Base-by-base conservation (phyloP, 2,329 filamentous ascomycete species). In the Harringtonia aguacate region DNA sequence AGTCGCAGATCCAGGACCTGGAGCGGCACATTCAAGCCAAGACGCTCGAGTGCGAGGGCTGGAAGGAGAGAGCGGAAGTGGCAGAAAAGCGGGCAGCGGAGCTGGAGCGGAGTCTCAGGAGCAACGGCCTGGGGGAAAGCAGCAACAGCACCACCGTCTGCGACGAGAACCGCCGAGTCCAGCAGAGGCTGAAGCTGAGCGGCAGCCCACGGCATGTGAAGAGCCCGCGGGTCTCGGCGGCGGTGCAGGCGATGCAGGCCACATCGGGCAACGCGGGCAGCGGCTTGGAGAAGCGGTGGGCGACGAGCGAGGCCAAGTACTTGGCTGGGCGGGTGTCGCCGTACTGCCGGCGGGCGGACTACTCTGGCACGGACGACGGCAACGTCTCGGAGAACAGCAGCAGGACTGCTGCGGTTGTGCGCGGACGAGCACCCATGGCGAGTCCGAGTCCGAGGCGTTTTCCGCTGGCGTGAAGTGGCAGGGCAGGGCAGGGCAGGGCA, bases 31-130 rank as follows among this genome's bases (percentile, higher is more conserved):
- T 79, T 2, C 62, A 66, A 8, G 49, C 52, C 9, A 69, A 66
- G 41, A 61, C 55, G 41, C 56, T 59, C 29, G 69, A 74, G 38
- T 55, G 61, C 29, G 53, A 60, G 27, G 64, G 60, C 48, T 82
- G 77, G 78, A 70, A 64, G 49, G 65, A 63, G 28, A 63, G 74
- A 28, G 78, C 78, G 0, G 67, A 76, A 52, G 62, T 65, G 4
- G 75, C 76, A 0, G 77, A 82, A 59, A 65, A 60, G 47, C 64
- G 70, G 39, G 55, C 79, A 17, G 61, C 64, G 4, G 64, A 69
- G 21, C 67, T 73, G 46, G 42, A 44, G 9, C 24, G 6, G 7
- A 27, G 24, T 10, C 24, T 27, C 7, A 27, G 10, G 10, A 27
- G 10, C 24, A 10, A 6, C 24, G n/a, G n/a, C n/a, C n/a, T n/a